These are phyloP conservation scores for Tolypocladium tropicale DNA, from an alignment of 2,329 filamentous ascomycete genomes.

Conservation along the genomic window DNA sequence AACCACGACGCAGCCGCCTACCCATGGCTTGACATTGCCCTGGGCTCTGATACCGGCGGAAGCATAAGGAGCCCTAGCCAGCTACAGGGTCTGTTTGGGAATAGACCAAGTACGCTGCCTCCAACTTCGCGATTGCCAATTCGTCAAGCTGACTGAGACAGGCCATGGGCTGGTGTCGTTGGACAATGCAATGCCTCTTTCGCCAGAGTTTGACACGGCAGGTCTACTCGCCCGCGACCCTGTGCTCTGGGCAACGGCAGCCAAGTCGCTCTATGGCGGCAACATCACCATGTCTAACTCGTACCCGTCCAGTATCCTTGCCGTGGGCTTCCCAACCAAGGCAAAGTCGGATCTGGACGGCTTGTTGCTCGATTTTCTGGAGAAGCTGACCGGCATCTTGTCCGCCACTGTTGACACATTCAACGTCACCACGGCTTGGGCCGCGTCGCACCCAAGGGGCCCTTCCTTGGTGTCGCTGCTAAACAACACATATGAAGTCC, in stretches of 20 bases:
- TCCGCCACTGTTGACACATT: not conserved
- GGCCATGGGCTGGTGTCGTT: constrained; percentile 26
- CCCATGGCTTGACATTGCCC: constrained; percentile 32
- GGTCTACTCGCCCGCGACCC: constrained; percentile 30
- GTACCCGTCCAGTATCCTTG: constrained; percentile 20
- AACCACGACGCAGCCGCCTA: constrained; percentile 20
- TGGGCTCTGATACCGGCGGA: constrained; percentile 34
- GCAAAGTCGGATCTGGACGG: constrained; percentile 5
- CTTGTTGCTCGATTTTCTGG: not conserved
- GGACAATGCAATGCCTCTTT: constrained; percentile 29
- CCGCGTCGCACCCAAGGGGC: not conserved
- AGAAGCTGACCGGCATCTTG: not conserved
- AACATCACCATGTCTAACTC: constrained; percentile 20
- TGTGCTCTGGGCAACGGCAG: constrained; percentile 20
- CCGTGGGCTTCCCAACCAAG: constrained; percentile 15
- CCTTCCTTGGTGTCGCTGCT: constrained; percentile 13
- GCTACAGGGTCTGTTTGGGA: constrained; percentile 33
- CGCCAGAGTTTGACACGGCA: constrained; percentile 29
- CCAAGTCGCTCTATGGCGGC: constrained; percentile 16
- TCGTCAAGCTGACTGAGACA: constrained; percentile 4
- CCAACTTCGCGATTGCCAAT: not conserved
- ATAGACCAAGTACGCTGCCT: constrained; percentile 23
- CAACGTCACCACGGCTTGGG: not conserved
- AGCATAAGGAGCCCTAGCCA: constrained; percentile 34
- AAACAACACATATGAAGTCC: constrained; percentile 22